phyloP scores from a whole-genome alignment of 2,329 filamentous ascomycete species.

The Xylariaceae sp. region DNA sequence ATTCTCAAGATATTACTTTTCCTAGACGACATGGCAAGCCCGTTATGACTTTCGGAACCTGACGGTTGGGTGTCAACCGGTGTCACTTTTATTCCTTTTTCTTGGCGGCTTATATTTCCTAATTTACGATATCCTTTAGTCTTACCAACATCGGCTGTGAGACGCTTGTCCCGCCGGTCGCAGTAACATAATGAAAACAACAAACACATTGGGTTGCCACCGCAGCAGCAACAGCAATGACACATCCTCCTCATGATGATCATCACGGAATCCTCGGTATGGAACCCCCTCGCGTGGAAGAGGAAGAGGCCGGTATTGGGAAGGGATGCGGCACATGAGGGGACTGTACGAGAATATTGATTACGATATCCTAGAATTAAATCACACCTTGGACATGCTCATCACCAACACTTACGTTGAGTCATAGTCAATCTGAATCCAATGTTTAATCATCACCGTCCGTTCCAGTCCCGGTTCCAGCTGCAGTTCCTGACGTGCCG shows the following conservation, averaged over 20 bases:
- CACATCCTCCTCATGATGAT: constrained; percentile 11
- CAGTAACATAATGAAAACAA: constrained; percentile 17
- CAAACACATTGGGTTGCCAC: constrained; percentile 13
- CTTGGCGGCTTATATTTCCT: constrained; percentile 13
- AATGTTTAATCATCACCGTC: neutral
- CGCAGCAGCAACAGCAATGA: constrained; percentile 9
- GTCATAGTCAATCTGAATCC: constrained; percentile 6
- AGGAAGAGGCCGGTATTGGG: constrained; percentile 1
- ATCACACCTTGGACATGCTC: constrained; percentile 12
- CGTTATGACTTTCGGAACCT: constrained; percentile 3
- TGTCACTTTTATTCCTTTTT: constrained; percentile 9
- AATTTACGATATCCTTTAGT: constrained; percentile 18
- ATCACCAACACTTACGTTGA: constrained; percentile 7
- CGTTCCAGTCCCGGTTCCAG: neutral
- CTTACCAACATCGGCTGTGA: constrained; percentile 12
- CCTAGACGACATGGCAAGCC: constrained; percentile 8
- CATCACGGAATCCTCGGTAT: constrained; percentile 6
- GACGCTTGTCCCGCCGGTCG: neutral
- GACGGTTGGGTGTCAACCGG: constrained; percentile 15
- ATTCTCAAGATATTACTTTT: constrained; percentile 4
- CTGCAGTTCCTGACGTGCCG: neutral
- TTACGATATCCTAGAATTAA: constrained; percentile 8
- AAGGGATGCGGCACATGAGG: constrained; percentile 7
- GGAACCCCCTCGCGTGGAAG: constrained; percentile 4
- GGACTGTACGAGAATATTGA: constrained; percentile 7